Base-by-base conservation (phyloP, 2,329 filamentous ascomycete species). In the Fusarium kyushuense region DNA sequence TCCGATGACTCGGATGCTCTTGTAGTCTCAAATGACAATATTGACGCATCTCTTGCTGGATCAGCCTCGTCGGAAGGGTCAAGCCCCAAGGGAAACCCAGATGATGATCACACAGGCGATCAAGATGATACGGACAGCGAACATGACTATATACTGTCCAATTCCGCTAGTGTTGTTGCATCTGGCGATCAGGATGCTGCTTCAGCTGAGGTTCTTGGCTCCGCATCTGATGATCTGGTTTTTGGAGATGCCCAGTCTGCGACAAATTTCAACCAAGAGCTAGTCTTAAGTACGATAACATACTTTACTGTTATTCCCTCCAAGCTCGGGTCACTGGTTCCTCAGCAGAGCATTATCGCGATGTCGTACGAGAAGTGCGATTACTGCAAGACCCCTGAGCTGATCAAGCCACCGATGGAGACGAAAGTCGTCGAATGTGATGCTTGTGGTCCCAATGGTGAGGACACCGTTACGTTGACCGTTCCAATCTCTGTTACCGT, bases 341-440 rank as follows among this genome's bases (percentile, higher is more conserved):
- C 69, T 19, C 67, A 75, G 5, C 71, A 78, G 58, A 79, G 78
- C 49, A 71, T 72, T 43, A 76, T 79, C 10, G 79, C 77, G 17
- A 63, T 78, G 25, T 49, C 59, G n/a, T 66, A 67, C 14, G 61
- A 72, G n/a, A 53, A 67, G 4, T 75, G 74, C 35, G 56, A 49
- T 5, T 75, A 52, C 2, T 75, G 71, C 45, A 56, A 68, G 17
- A 71, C 59, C 14, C 67, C 66, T 11, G 51, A 38, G 19, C 40
- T 69, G 43, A 52, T 67, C 19, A 40, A 33, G 5, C 55, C 68
- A 5, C 61, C 72, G 10, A 73, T 75, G 73, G 52, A 64, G 40
- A 75, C 73, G 3, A 67, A 61, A 38, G 58, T 67, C 3, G 52
- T 74, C 1, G 46, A 68, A 17, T 75, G 73, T 40, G 55, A 70